Conservation (phyloP, 257 asterid species). For the Solanum pimpinellifolium region DNA sequence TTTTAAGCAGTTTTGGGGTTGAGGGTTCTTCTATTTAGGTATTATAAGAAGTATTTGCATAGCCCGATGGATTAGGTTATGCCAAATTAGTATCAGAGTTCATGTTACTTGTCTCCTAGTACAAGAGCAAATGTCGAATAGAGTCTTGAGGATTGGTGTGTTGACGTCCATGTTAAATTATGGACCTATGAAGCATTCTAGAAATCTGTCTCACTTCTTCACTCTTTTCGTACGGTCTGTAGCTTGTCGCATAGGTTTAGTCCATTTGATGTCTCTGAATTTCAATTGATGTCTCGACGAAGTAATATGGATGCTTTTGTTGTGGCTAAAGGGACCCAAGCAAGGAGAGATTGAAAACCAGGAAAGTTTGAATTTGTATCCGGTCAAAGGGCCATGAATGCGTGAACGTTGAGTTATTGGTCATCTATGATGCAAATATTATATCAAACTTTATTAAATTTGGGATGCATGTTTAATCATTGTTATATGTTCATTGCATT, state of each 20-base stretch:
- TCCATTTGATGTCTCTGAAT: not conserved
- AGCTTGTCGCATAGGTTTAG: not conserved
- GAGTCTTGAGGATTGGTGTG: not conserved
- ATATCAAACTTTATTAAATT: too few relatives aligned
- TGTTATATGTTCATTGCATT: not conserved
- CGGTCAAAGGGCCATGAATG: not conserved
- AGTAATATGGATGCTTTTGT: not conserved
- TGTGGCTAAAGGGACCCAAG: not conserved
- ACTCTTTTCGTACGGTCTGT: not conserved
- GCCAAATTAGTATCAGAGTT: not conserved
- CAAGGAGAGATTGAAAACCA: not conserved
- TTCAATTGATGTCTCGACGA: not conserved
- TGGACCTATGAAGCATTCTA: not conserved
- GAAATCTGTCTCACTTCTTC: not conserved
- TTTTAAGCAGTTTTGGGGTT: not conserved
- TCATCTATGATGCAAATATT: not conserved
- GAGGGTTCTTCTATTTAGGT: not conserved
- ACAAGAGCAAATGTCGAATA: not conserved
- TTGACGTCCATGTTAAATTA: not conserved
- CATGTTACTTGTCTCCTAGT: not conserved
- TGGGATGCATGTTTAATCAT: not conserved
- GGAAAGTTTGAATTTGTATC: not conserved
- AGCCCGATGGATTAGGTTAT: not conserved
- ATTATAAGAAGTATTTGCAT: not conserved
- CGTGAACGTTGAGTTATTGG: not conserved